Evolutionary conservation across 371 early-diverging fungal genomes (phyloP).

Genomic region (Mucor saturninus): DNA sequence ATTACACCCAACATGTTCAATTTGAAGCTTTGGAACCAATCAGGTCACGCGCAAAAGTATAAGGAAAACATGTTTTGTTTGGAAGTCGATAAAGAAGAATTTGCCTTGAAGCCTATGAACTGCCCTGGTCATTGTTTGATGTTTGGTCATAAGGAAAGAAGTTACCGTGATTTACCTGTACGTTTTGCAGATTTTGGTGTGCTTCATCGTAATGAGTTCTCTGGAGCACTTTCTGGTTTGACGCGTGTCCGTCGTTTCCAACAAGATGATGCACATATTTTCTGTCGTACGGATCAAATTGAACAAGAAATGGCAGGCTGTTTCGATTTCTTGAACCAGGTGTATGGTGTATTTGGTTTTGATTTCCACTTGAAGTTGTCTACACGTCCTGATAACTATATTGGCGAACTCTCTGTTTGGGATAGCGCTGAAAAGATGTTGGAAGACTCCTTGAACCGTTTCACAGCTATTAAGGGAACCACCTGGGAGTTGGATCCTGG

Average conservation of each 20-base stretch:
- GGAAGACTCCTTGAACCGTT: conserved; percentile 78
- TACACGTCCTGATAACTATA: conserved; percentile 97
- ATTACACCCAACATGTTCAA: conserved; percentile 98
- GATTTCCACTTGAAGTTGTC: conserved; percentile 92
- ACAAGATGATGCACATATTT: conserved; percentile 99
- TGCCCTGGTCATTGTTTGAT: conserved; percentile 98
- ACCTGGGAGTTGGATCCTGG: conserved; percentile 94
- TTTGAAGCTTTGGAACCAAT: conserved; percentile 96
- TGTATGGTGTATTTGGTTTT: conserved; percentile 93
- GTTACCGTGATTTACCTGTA: conserved; percentile 97
- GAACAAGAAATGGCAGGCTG: conserved; percentile 79
- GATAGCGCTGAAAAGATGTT: conserved; percentile 91
- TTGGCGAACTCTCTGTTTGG: conserved; percentile 97
- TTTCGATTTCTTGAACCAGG: conserved; percentile 82
- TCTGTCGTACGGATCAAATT: conserved; percentile 89
- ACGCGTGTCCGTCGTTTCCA: conserved; percentile 99
- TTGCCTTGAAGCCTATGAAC: conserved; percentile 99
- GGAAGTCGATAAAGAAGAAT: conserved; percentile 86
- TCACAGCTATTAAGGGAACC: conserved; percentile 57
- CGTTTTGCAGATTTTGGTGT: conserved; percentile 99
- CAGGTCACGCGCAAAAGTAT: conserved; percentile 99
- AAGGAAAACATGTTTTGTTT: conserved; percentile 99
- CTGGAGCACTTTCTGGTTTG: conserved; percentile 96
- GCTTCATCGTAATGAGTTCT: conserved; percentile 98
- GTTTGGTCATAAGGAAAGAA: conserved; percentile 92